Percentiles rank a stretch among this genome's conserved stretches.
Conservation (phyloP, 139 green algal genomes). For the Gonium pectorale region DNA sequence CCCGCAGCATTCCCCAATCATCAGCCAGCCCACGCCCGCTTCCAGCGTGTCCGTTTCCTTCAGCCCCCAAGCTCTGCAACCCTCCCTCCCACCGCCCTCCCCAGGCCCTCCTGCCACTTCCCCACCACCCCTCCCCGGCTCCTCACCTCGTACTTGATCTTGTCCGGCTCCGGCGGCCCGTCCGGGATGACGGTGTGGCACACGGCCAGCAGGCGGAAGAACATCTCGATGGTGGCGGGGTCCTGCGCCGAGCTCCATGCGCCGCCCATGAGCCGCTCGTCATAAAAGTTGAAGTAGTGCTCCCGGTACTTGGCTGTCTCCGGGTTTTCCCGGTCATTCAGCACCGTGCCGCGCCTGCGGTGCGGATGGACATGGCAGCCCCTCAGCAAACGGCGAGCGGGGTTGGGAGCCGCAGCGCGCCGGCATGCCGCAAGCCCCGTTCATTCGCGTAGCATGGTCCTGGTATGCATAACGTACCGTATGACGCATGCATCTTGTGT, state of each 20-base stretch:
- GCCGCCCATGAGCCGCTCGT: conserved; percentile 78
- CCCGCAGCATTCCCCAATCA: no score
- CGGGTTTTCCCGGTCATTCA: conserved; percentile 36
- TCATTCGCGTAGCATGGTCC: no score
- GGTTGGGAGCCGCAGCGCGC: no score
- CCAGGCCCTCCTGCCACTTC: background rate
- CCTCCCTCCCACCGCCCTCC: background rate
- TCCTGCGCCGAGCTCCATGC: conserved; percentile 71
- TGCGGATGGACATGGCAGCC: no score
- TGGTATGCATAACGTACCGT: no score
- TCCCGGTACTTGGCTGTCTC: conserved; percentile 48
- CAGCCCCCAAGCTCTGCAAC: no score
- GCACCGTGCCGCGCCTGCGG: conserved; percentile 49
- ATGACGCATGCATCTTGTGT: no score
- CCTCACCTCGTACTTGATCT: conserved; percentile 75
- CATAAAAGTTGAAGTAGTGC: conserved; percentile 88
- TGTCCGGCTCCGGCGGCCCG: conserved; percentile 37
- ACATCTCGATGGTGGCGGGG: conserved; percentile 61
- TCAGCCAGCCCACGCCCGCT: no score
- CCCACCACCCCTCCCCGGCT: no score
- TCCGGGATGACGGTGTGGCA: conserved; percentile 88
- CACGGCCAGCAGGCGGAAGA: conserved; percentile 82
- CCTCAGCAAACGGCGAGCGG: no score
- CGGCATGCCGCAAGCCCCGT: no score
- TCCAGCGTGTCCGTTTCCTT: no score